Evolutionary conservation across 352 stramenopile genomes (phyloP).

Genomic region (Globisporangium perplexum): DNA sequence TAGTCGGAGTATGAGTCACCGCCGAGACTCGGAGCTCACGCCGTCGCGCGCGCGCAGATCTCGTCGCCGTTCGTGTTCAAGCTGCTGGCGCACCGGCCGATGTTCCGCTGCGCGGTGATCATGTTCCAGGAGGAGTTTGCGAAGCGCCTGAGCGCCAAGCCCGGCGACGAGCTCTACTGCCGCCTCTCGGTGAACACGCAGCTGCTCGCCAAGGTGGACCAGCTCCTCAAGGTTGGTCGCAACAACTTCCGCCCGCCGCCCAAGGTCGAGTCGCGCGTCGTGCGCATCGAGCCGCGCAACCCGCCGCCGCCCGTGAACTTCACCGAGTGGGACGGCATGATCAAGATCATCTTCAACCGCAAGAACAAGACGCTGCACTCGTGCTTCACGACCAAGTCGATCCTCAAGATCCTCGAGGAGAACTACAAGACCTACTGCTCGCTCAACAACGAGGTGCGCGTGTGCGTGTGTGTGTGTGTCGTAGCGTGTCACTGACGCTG

Average conservation of each 20-base stretch:
- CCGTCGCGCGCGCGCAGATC: slow-evolving; percentile 57
- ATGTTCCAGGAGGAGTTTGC: slow-evolving; percentile 99
- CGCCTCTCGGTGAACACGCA: slow-evolving; percentile 98
- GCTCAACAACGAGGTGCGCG: slow-evolving; percentile 80
- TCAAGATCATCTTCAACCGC: slow-evolving; percentile 98
- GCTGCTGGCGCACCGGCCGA: slow-evolving; percentile 95
- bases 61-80: slow-evolving; percentile 99
- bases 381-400: slow-evolving; percentile 96
- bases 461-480: background rate
- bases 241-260: slow-evolving; percentile 99
- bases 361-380: slow-evolving; percentile 99
- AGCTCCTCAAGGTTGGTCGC: slow-evolving; percentile 97
- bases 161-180: slow-evolving; percentile 97
- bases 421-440: slow-evolving; percentile 96
- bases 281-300: slow-evolving; percentile 97
- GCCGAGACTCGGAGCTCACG: background rate
- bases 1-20: too few relatives aligned
- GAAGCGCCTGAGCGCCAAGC: slow-evolving; percentile 95
- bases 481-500: background rate
- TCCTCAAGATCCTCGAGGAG: slow-evolving; percentile 93
- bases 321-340: slow-evolving; percentile 99
- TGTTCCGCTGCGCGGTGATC: slow-evolving; percentile 99
- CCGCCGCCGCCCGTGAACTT: slow-evolving; percentile 99
- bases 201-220: slow-evolving; percentile 97
- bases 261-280: slow-evolving; percentile 95